A percentile compares a stretch with the other conserved stretches of the same genome.
Conservation (phyloP, 257 asterid species). For the Ligustrum vulgare region DNA sequence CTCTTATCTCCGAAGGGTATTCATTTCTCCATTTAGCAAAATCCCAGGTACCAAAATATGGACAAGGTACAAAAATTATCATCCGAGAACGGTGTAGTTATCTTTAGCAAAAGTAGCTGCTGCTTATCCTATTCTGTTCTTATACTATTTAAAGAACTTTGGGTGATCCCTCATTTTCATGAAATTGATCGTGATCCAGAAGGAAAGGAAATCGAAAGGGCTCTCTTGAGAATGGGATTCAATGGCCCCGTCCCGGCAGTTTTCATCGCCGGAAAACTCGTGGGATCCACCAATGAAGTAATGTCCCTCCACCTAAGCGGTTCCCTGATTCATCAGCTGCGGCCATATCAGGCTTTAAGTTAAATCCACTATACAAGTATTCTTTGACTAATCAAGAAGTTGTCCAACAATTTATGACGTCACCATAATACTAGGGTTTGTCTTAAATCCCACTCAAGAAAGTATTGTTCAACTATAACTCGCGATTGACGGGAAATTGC, state of each 20-base stretch:
- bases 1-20: background rate
- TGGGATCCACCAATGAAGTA: conserved; percentile 80
- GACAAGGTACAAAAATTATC: conserved; percentile 56
- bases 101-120: conserved; percentile 72
- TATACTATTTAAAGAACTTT: conserved; percentile 56
- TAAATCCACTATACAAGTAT: background rate
- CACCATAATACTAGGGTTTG: background rate
- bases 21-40: background rate
- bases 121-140: conserved; percentile 71
- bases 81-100: conserved; percentile 59
- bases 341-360: conserved; percentile 29
- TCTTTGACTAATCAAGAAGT: background rate
- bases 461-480: background rate
- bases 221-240: conserved; percentile 52
- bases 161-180: conserved; percentile 45
- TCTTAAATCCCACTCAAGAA: background rate
- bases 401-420: background rate
- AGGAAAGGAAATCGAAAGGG: conserved; percentile 63
- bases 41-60: conserved; percentile 24
- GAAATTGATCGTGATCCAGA: conserved; percentile 56
- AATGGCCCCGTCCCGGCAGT: conserved; percentile 55
- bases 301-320: conserved; percentile 86
- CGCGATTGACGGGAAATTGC: background rate
- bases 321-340: conserved; percentile 44
- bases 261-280: conserved; percentile 57